phyloP scores from a whole-genome alignment of 2,329 filamentous ascomycete species.

The Penicillium hesseltinei region DNA sequence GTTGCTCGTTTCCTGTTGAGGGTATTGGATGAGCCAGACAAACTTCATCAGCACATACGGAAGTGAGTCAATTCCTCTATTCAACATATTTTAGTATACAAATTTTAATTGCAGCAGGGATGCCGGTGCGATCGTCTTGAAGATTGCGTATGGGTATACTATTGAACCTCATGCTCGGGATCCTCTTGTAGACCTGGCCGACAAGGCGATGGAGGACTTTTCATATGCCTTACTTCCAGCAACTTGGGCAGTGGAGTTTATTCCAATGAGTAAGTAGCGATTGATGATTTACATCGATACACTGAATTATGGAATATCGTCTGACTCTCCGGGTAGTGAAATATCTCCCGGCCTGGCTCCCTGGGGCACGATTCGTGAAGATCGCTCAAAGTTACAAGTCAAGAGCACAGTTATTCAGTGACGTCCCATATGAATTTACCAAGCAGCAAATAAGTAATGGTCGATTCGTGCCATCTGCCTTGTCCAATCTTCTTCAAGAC shows the following conservation, averaged over 20 bases:
- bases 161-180: conserved; percentile 25
- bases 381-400: conserved; percentile 38
- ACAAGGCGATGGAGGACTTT: conserved; percentile 44
- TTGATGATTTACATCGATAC: not conserved
- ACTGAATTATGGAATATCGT: no score
- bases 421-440: conserved; percentile 47
- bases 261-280: conserved; percentile 35
- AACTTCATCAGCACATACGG: conserved; percentile 43
- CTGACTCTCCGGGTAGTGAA: conserved; percentile 18
- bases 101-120: conserved; percentile 23
- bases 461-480: conserved; percentile 37
- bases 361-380: conserved; percentile 46
- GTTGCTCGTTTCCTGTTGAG: conserved; percentile 45
- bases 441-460: conserved; percentile 40
- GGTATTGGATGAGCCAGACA: conserved; percentile 41
- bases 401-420: conserved; percentile 24
- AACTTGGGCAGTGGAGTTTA: conserved; percentile 46
- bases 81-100: not conserved
- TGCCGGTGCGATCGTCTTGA: conserved; percentile 42
- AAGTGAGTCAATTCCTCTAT: conserved; percentile 10
- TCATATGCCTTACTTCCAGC: conserved; percentile 43
- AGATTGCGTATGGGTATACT: conserved; percentile 40
- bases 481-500: conserved; percentile 42
- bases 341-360: conserved; percentile 47
- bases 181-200: conserved; percentile 42